These are phyloP conservation scores for Linum lewisii DNA, from an alignment of 345 rosid genomes.

Conservation along the genomic window DNA sequence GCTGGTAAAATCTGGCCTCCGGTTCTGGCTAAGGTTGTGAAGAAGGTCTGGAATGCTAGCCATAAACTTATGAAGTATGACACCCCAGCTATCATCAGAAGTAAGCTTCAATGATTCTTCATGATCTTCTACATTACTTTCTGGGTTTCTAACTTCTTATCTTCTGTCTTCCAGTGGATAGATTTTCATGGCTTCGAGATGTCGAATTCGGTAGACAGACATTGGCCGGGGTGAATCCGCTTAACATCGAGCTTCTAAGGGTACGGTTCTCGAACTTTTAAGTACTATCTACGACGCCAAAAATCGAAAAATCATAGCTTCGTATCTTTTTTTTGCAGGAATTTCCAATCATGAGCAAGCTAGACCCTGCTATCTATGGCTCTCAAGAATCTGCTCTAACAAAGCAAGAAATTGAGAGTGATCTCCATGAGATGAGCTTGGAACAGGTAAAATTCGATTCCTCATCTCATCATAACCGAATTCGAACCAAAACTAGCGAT, in stretches of 20 bases:
- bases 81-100: conserved; percentile 65
- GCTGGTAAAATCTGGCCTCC: too few relatives aligned
- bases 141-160: neutral
- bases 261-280: conserved; percentile 15
- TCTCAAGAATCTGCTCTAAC: conserved; percentile 78
- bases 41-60: conserved; percentile 41
- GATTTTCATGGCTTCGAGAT: conserved; percentile 92
- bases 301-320: conserved; percentile 5
- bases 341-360: conserved; percentile 77
- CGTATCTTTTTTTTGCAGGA: conserved; percentile 35
- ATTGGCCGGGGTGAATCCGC: conserved; percentile 89
- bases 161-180: conserved; percentile 44
- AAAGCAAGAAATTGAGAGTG: conserved; percentile 61
- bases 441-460: conserved; percentile 44
- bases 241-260: conserved; percentile 66
- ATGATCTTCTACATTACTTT: neutral
- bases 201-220: conserved; percentile 89
- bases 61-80: conserved; percentile 61
- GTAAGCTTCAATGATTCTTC: conserved; percentile 20
- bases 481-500: neutral
- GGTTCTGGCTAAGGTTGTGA: conserved; percentile 27
- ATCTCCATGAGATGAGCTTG: conserved; percentile 54
- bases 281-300: neutral
- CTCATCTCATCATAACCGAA: neutral
- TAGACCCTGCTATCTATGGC: conserved; percentile 69